These are phyloP conservation scores for Podospora pseudopauciseta DNA, from an alignment of 495 filamentous ascomycete genomes.

Conservation along the genomic window DNA sequence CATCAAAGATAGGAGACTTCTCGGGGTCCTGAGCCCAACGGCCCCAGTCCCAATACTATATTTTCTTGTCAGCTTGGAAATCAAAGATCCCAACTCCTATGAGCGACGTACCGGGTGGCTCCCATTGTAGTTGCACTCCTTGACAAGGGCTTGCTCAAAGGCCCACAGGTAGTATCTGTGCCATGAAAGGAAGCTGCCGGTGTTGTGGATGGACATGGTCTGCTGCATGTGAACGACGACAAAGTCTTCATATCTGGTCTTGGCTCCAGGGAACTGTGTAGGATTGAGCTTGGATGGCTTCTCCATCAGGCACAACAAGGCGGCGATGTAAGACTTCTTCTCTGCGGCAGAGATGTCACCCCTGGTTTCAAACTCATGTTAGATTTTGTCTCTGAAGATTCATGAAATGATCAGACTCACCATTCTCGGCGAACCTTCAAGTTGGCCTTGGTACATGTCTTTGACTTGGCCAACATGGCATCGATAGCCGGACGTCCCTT, in stretches of 20 bases:
- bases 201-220: constrained; percentile 58
- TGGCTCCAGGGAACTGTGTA: constrained; percentile 35
- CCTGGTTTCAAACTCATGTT: constrained; percentile 35
- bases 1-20: constrained; percentile 62
- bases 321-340: constrained; percentile 57
- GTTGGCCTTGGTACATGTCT: constrained; percentile 47
- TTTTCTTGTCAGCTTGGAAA: background rate
- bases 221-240: constrained; percentile 64
- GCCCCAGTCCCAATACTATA: constrained; percentile 62
- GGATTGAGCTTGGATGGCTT: constrained; percentile 49
- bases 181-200: constrained; percentile 66
- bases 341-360: constrained; percentile 46
- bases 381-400: background rate
- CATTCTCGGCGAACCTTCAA: constrained; percentile 48
- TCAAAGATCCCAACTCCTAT: background rate
- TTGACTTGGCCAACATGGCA: constrained; percentile 40
- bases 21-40: constrained; percentile 48
- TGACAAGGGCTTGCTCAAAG: constrained; percentile 60
- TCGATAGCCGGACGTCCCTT: constrained; percentile 41
- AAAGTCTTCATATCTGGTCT: constrained; percentile 62
- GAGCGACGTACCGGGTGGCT: constrained; percentile 30
- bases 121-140: constrained; percentile 67
- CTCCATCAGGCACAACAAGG: constrained; percentile 60
- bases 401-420: constrained; percentile 27
- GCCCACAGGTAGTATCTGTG: constrained; percentile 64